Conservation (phyloP, 495 filamentous ascomycete genomes). For the Pseudomonodictys pantanalensis region DNA sequence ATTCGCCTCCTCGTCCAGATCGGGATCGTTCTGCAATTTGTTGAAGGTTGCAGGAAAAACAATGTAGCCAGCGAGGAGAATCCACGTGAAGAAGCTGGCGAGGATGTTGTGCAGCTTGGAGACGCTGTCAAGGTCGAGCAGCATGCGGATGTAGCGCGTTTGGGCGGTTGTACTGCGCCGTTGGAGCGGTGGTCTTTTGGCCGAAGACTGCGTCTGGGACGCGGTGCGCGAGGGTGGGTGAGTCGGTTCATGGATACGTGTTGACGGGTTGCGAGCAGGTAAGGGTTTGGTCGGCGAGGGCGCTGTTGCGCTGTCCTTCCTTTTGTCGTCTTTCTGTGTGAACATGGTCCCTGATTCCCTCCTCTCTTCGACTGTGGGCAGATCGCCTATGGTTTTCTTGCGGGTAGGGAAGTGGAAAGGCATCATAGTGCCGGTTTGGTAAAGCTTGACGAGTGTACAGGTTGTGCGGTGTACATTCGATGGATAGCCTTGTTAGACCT, state of each 20-base stretch:
- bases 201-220: not conserved
- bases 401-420: not conserved
- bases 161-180: slow-evolving; percentile 11
- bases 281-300: not conserved
- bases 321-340: not conserved
- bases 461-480: too few relatives aligned
- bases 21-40: slow-evolving; percentile 37
- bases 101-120: slow-evolving; percentile 37
- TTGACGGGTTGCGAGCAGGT: slow-evolving; percentile 11
- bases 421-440: too few relatives aligned
- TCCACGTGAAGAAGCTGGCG: slow-evolving; percentile 38
- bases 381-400: not conserved
- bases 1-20: slow-evolving; percentile 45
- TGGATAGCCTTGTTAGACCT: too few relatives aligned
- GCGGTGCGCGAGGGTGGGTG: not conserved
- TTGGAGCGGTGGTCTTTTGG: slow-evolving; percentile 4
- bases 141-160: slow-evolving; percentile 38
- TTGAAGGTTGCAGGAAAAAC: slow-evolving; percentile 43
- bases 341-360: too few relatives aligned
- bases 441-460: too few relatives aligned
- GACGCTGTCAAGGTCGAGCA: slow-evolving; percentile 36
- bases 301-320: not conserved
- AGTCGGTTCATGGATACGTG: slow-evolving; percentile 5
- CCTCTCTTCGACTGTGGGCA: not conserved
- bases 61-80: slow-evolving; percentile 43